These are phyloP conservation scores for Phialophora macrospora DNA, from an alignment of 2,329 filamentous ascomycete genomes.

Conservation along the genomic window DNA sequence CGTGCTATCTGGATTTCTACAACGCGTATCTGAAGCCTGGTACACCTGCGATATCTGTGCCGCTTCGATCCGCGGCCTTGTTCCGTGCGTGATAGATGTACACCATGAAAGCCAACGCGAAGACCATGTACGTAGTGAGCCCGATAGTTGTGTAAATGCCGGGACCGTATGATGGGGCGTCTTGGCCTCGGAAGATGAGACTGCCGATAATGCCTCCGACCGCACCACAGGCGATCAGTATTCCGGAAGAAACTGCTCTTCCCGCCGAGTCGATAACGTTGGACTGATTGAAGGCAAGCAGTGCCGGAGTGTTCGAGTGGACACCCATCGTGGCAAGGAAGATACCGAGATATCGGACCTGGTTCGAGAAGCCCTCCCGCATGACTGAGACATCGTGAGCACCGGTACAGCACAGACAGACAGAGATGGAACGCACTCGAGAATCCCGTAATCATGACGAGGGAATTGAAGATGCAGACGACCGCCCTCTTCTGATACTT, in stretches of 20 bases:
- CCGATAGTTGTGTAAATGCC: conserved; percentile 39
- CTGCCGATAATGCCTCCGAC: conserved; percentile 77
- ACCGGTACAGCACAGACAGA: neutral
- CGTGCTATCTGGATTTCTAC: neutral
- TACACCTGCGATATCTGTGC: conserved; percentile 17
- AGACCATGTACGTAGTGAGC: conserved; percentile 17
- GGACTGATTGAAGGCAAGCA: conserved; percentile 43
- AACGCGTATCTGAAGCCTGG: conserved; percentile 25
- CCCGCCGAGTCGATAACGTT: conserved; percentile 44
- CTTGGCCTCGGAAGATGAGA: conserved; percentile 66
- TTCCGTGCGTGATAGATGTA: conserved; percentile 17
- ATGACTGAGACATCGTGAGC: conserved; percentile 17
- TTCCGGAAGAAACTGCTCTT: conserved; percentile 63
- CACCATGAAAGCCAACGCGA: conserved; percentile 20
- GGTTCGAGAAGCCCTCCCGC: conserved; percentile 15
- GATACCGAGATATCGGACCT: conserved; percentile 26
- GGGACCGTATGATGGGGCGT: conserved; percentile 44
- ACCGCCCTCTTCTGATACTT: conserved; percentile 17
- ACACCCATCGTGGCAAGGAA: conserved; percentile 26
- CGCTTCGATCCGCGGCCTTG: conserved; percentile 20
- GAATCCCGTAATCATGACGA: conserved; percentile 26
- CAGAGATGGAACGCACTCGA: conserved; percentile 3
- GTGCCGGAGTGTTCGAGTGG: conserved; percentile 40
- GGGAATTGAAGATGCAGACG: conserved; percentile 19
- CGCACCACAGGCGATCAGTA: conserved; percentile 55